These are phyloP conservation scores for Fusarium austroafricanum DNA, from an alignment of 2,329 filamentous ascomycete species.

Conservation along the genomic window DNA sequence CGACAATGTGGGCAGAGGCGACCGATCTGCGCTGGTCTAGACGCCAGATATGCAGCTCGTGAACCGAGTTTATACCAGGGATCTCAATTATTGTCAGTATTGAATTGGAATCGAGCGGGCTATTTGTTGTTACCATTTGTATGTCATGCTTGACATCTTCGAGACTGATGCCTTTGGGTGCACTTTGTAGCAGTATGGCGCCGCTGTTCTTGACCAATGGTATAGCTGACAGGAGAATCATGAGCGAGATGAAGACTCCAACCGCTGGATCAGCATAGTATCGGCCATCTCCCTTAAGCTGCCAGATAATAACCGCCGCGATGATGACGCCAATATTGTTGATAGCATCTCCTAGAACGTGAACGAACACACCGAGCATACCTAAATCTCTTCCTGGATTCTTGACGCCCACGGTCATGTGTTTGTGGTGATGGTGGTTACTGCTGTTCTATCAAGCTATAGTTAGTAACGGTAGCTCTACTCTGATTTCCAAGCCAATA, in stretches of 20 bases:
- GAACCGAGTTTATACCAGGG: slow-evolving; percentile 72
- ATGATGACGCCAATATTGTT: slow-evolving; percentile 83
- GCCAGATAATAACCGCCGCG: slow-evolving; percentile 76
- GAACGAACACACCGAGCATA: slow-evolving; percentile 76
- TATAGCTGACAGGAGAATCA: slow-evolving; percentile 74
- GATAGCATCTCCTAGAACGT: slow-evolving; percentile 77
- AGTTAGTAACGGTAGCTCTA: slow-evolving; percentile 22
- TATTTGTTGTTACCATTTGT: slow-evolving; percentile 62
- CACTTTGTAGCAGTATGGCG: slow-evolving; percentile 74
- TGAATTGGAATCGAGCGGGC: not conserved
- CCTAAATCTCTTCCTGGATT: slow-evolving; percentile 69
- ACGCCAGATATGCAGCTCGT: slow-evolving; percentile 80
- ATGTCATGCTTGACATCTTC: slow-evolving; percentile 76
- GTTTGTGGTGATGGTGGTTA: slow-evolving; percentile 63
- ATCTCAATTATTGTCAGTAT: slow-evolving; percentile 59
- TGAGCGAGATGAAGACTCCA: slow-evolving; percentile 76
- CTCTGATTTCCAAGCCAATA: not conserved
- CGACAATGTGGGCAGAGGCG: slow-evolving; percentile 75
- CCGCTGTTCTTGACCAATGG: slow-evolving; percentile 73
- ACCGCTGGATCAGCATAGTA: slow-evolving; percentile 80
- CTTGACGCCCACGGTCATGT: slow-evolving; percentile 49
- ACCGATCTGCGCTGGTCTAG: slow-evolving; percentile 77
- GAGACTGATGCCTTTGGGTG: slow-evolving; percentile 68
- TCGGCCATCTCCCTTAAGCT: slow-evolving; percentile 64
- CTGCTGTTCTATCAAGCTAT: slow-evolving; percentile 23